These are phyloP conservation scores for Tieghemostelium lacteum DNA, from an alignment of 78 protist species.

Conservation along the genomic window DNA sequence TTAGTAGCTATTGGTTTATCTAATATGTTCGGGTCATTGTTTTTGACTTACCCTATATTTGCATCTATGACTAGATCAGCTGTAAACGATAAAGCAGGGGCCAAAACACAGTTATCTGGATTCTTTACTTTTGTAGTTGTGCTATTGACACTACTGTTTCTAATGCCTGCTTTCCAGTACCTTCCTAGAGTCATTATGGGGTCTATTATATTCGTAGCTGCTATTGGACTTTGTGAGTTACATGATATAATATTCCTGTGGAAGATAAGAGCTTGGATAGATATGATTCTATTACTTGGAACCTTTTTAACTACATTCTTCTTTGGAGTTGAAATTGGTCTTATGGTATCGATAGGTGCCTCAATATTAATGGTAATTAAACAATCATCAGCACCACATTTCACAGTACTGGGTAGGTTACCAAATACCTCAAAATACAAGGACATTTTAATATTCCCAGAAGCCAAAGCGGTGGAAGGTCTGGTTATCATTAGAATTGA, in stretches of 20 bases:
- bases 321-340: constrained; percentile 63
- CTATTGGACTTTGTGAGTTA: constrained; percentile 67
- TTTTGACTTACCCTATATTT: constrained; percentile 61
- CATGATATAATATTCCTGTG: constrained; percentile 65
- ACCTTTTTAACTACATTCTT: constrained; percentile 55
- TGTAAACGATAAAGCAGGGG: constrained; percentile 77
- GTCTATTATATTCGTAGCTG: constrained; percentile 75
- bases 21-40: constrained; percentile 57
- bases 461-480: constrained; percentile 57
- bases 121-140: constrained; percentile 43
- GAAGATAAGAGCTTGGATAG: constrained; percentile 73
- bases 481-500: constrained; percentile 61
- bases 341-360: constrained; percentile 57
- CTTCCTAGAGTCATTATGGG: constrained; percentile 70
- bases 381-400: constrained; percentile 77
- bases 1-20: constrained; percentile 75
- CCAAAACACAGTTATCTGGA: constrained; percentile 56
- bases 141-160: constrained; percentile 33
- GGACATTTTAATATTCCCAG: constrained; percentile 56
- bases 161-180: constrained; percentile 65
- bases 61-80: constrained; percentile 74
- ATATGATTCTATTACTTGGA: constrained; percentile 24
- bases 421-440: constrained; percentile 34
- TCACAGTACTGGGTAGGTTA: constrained; percentile 48
- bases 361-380: constrained; percentile 70